These are phyloP conservation scores for Aspergillus persii DNA, from an alignment of 2,329 filamentous ascomycete species.

Conservation along the genomic window DNA sequence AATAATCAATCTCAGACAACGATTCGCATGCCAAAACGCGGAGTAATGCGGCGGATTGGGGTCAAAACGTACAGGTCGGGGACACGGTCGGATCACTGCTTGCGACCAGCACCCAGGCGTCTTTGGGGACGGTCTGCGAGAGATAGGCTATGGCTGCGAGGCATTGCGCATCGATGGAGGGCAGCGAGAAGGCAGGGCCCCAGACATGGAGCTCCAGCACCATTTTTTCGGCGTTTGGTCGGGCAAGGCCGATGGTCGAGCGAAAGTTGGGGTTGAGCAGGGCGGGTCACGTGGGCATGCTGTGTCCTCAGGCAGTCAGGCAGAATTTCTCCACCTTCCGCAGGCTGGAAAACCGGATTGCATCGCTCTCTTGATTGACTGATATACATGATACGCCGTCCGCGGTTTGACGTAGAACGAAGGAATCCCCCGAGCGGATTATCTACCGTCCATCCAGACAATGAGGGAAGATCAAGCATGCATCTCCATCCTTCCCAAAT, in stretches of 20 bases:
- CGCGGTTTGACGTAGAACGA: not conserved
- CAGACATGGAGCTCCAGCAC: constrained; percentile 80
- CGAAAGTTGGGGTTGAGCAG: not conserved
- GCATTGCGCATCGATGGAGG: constrained; percentile 90
- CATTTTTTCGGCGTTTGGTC: constrained; percentile 36
- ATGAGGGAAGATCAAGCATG: not conserved
- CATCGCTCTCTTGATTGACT: not conserved
- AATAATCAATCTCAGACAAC: constrained; percentile 2
- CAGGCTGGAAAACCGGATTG: not conserved
- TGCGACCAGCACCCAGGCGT: constrained; percentile 68
- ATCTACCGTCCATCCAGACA: not conserved
- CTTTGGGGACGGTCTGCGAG: constrained; percentile 57
- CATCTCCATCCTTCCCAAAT: not conserved
- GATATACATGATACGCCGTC: not conserved
- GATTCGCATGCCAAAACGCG: not conserved
- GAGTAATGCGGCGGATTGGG: not conserved
- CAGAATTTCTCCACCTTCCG: too few species aligned
- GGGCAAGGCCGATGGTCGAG: not conserved
- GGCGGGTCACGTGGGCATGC: not conserved
- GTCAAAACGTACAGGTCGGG: constrained; percentile 61
- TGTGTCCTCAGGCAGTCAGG: not conserved
- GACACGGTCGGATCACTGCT: constrained; percentile 70
- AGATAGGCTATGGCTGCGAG: constrained; percentile 79
- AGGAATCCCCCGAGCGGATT: not conserved
- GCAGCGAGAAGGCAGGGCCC: constrained; percentile 82